Conservation (phyloP, 1,284 basidiomycete genomes). For the Boletus semigastroideus region DNA sequence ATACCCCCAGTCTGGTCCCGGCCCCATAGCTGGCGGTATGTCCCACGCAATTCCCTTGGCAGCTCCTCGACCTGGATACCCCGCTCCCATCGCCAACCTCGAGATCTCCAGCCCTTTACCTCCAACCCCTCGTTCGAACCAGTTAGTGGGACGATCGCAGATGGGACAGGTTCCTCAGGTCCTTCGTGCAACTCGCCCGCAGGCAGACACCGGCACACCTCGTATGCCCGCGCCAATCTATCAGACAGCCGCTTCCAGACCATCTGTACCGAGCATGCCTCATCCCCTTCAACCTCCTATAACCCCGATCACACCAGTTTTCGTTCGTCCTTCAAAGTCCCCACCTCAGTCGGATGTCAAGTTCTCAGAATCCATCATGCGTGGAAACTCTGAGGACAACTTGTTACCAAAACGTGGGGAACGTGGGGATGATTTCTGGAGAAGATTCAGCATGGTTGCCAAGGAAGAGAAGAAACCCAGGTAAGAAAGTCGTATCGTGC, state of each 20-base stretch:
- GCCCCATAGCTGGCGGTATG: slow-evolving; percentile 49
- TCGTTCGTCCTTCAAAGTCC: slow-evolving; percentile 60
- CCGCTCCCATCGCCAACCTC: slow-evolving; percentile 62
- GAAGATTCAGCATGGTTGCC: slow-evolving; percentile 79
- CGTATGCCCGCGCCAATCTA: slow-evolving; percentile 37
- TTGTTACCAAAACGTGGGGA: slow-evolving; percentile 63
- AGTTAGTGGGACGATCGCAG: slow-evolving; percentile 32
- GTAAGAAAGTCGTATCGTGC: slow-evolving; percentile 31
- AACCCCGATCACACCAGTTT: slow-evolving; percentile 75
- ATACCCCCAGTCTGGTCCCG: slow-evolving; percentile 52
- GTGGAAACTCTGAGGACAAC: slow-evolving; percentile 66
- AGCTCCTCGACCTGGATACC: slow-evolving; percentile 70
- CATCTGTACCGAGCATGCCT: slow-evolving; percentile 46
- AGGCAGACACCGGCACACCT: slow-evolving; percentile 22
- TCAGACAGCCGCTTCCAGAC: slow-evolving; percentile 31
- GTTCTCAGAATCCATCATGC: slow-evolving; percentile 61
- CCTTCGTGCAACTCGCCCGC: slow-evolving; percentile 26
- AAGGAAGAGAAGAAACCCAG: slow-evolving; percentile 66
- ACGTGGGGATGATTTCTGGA: slow-evolving; percentile 80
- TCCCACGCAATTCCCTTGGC: slow-evolving; percentile 49
- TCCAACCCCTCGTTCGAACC: slow-evolving; percentile 38
- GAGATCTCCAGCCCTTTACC: slow-evolving; percentile 52
- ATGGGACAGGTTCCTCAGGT: slow-evolving; percentile 45
- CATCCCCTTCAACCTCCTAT: slow-evolving; percentile 74
- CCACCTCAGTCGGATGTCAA: slow-evolving; percentile 44